Conservation (phyloP, 805 yeast species). For the Starmerella khaoyaiensis region DNA sequence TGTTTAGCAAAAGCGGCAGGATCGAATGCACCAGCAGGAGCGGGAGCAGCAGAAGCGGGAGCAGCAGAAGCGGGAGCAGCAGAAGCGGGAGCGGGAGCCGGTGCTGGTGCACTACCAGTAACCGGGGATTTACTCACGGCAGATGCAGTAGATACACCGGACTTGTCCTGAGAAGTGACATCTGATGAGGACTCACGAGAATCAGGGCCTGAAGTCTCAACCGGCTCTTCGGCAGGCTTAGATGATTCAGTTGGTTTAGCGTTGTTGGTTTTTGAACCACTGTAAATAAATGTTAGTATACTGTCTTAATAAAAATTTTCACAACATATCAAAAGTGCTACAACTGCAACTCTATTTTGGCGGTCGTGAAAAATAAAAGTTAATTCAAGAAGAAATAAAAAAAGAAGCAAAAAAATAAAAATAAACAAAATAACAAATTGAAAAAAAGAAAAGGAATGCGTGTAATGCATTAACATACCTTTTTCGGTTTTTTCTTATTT, state of each 20-base stretch:
- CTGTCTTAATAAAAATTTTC: slow-evolving; percentile 24
- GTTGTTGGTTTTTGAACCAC: slow-evolving; percentile 27
- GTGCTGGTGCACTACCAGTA: not conserved
- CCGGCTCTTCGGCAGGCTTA: not conserved
- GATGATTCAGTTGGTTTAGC: slow-evolving; percentile 2
- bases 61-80: slow-evolving; percentile 15
- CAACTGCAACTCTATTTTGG: slow-evolving; percentile 3
- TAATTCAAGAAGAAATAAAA: not conserved
- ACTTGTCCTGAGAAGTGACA: not conserved
- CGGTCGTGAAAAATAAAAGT: not conserved
- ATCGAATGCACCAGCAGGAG: slow-evolving; percentile 20
- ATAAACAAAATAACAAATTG: slow-evolving; percentile 2
- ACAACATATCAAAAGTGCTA: slow-evolving; percentile 3
- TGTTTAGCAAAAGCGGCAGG: slow-evolving; percentile 21
- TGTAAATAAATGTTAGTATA: slow-evolving; percentile 20
- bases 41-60: slow-evolving; percentile 11
- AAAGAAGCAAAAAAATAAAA: slow-evolving; percentile 1
- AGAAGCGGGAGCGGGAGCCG: slow-evolving; percentile 6
- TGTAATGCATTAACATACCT: too few relatives aligned
- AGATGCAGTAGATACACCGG: not conserved
- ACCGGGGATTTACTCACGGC: not conserved
- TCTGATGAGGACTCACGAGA: slow-evolving; percentile 2
- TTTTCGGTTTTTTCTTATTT: too few relatives aligned
- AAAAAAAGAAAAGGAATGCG: too few relatives aligned
- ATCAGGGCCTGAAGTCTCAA: not conserved